Conservation (phyloP, 1,284 basidiomycete genomes). For the Blastosporella zonata region DNA sequence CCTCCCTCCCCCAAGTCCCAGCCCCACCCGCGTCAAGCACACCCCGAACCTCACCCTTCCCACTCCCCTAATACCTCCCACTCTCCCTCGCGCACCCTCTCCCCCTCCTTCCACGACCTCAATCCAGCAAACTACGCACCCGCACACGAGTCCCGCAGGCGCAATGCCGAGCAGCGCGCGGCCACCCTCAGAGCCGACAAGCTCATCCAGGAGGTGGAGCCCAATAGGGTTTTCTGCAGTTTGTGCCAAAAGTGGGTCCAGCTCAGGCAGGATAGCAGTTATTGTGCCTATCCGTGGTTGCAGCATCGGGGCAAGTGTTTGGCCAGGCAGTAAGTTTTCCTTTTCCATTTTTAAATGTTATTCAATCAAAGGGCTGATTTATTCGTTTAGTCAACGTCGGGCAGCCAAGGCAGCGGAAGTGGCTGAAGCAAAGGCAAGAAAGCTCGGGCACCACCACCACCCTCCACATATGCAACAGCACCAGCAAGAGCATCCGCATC, state of each 20-base stretch:
- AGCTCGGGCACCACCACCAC: constrained; percentile 5
- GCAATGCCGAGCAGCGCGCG: constrained; percentile 72
- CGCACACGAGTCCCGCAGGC: constrained; percentile 59
- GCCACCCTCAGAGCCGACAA: constrained; percentile 62
- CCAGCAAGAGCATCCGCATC: neutral
- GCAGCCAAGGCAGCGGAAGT: constrained; percentile 46
- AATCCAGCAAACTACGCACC: constrained; percentile 47
- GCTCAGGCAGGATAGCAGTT: constrained; percentile 67
- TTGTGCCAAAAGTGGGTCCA: constrained; percentile 78
- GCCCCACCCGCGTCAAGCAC: neutral
- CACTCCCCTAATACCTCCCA: neutral
- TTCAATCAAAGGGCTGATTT: constrained; percentile 13
- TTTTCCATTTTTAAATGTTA: constrained; percentile 12
- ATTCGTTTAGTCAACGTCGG: constrained; percentile 42
- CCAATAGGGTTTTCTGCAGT: constrained; percentile 70
- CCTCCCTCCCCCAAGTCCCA: neutral
- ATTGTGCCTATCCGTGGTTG: constrained; percentile 74
- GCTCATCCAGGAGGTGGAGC: constrained; percentile 63
- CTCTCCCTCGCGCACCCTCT: neutral
- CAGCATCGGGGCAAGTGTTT: constrained; percentile 74
- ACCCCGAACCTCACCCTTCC: neutral
- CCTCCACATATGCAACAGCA: neutral
- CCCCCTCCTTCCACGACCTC: constrained; percentile 43
- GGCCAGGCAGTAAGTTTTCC: constrained; percentile 55
- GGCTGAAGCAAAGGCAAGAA: constrained; percentile 29